Evolutionary conservation across 495 filamentous ascomycete species (phyloP).

Genomic region (Daldinia caldariorum): DNA sequence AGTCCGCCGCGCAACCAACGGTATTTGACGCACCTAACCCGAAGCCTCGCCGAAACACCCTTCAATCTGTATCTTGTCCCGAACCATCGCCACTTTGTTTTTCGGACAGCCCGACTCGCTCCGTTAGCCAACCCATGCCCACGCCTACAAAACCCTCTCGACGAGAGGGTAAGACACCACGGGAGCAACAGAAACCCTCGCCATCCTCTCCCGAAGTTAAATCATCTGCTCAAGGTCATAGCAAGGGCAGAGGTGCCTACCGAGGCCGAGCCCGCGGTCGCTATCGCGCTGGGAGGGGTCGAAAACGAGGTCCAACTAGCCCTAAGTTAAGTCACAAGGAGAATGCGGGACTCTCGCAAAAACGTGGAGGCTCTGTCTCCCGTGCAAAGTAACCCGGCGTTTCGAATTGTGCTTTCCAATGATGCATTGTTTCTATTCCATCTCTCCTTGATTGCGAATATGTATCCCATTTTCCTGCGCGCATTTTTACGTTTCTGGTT

Average conservation of each 20-base stretch:
- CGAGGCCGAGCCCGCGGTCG: conserved; percentile 44
- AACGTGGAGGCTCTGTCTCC: conserved; percentile 20
- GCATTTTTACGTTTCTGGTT: background rate
- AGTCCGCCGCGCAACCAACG: conserved; percentile 14
- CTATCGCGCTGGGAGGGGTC: conserved; percentile 40
- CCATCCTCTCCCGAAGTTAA: conserved; percentile 13
- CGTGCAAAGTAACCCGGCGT: conserved; percentile 19
- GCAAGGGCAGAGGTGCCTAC: conserved; percentile 36
- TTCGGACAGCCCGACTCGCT: conserved; percentile 41
- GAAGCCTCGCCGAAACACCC: conserved; percentile 47
- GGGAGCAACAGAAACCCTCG: conserved; percentile 7
- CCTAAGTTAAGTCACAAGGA: conserved; percentile 26
- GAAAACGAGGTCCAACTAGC: conserved; percentile 35
- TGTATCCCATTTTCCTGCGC: conserved; percentile 12
- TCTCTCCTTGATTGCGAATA: conserved; percentile 12
- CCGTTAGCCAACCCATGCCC: conserved; percentile 45
- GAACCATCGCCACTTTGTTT: conserved; percentile 36
- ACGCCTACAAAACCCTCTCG: conserved; percentile 20
- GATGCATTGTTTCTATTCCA: conserved; percentile 13
- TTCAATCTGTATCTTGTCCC: conserved; percentile 46
- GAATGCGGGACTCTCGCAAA: conserved; percentile 7
- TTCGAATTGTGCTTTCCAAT: background rate
- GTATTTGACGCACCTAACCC: conserved; percentile 26
- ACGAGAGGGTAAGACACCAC: background rate
- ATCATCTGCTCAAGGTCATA: conserved; percentile 16